Conservation (phyloP, 2,329 filamentous ascomycete species). For the Aspergillus felis region DNA sequence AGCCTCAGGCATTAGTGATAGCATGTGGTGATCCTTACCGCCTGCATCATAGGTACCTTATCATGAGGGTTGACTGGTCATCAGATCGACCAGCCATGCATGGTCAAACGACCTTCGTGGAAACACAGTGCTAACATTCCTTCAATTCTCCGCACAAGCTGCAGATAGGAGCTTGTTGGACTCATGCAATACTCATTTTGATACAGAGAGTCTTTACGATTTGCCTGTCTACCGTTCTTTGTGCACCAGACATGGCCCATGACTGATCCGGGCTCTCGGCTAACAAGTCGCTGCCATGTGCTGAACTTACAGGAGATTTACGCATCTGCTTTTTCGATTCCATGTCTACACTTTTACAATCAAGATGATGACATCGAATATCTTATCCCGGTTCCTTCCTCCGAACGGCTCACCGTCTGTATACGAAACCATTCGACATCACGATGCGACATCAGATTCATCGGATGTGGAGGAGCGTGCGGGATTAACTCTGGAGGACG, state of each 20-base stretch:
- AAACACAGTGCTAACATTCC: background rate
- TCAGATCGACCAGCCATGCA: slow-evolving; percentile 1
- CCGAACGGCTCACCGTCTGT: slow-evolving; percentile 48
- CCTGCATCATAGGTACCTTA: slow-evolving; percentile 9
- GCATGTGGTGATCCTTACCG: slow-evolving; percentile 2
- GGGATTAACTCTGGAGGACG: slow-evolving; percentile 48
- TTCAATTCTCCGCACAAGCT: background rate
- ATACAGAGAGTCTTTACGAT: background rate
- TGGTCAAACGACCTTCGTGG: slow-evolving; percentile 1
- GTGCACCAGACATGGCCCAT: slow-evolving; percentile 6
- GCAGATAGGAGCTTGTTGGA: background rate
- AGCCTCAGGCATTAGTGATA: slow-evolving; percentile 12
- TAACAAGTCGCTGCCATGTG: slow-evolving; percentile 8
- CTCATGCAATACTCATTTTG: background rate
- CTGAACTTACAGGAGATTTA: slow-evolving; percentile 4
- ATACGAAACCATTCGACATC: slow-evolving; percentile 45
- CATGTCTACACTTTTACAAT: slow-evolving; percentile 1
- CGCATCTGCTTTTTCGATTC: slow-evolving; percentile 1
- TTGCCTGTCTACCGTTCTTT: background rate
- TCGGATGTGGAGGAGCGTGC: slow-evolving; percentile 45
- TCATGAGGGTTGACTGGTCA: slow-evolving; percentile 11
- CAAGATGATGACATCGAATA: slow-evolving; percentile 42
- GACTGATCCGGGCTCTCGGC: slow-evolving; percentile 8
- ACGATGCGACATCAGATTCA: slow-evolving; percentile 43
- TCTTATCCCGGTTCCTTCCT: slow-evolving; percentile 44